Evolutionary conservation across 2,329 filamentous ascomycete genomes (phyloP).

Genomic region (Paramyrothecium roridum): DNA sequence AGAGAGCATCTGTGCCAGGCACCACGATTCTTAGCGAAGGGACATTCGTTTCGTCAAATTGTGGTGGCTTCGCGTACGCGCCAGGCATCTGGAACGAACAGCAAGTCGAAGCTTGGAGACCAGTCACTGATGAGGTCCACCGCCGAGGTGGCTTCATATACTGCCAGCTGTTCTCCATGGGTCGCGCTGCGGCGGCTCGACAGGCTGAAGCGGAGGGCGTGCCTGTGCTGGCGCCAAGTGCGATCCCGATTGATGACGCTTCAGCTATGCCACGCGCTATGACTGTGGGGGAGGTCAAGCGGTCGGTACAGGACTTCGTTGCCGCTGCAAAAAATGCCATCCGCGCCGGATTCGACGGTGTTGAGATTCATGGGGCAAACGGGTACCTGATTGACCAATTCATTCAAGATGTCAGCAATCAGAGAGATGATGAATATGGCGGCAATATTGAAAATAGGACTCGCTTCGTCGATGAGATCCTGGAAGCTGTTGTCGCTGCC

Average conservation of each 20-base stretch:
- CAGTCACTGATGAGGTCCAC: constrained; percentile 62
- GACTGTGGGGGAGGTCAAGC: constrained; percentile 61
- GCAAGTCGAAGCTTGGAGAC: constrained; percentile 58
- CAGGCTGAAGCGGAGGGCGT: constrained; percentile 21
- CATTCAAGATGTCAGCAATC: constrained; percentile 46
- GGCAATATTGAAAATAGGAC: constrained; percentile 50
- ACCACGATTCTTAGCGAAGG: constrained; percentile 41
- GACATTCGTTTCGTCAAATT: constrained; percentile 35
- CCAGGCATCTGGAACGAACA: constrained; percentile 57
- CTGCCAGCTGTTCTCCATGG: constrained; percentile 60
- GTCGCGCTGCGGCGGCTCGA: constrained; percentile 44
- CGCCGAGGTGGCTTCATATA: constrained; percentile 58
- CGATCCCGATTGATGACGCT: constrained; percentile 39
- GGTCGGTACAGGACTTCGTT: constrained; percentile 55
- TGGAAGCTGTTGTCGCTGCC: constrained; percentile 31
- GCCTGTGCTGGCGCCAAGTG: constrained; percentile 20
- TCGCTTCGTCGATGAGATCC: constrained; percentile 48
- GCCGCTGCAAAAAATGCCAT: constrained; percentile 52
- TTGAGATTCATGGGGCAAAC: constrained; percentile 59
- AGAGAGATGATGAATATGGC: constrained; percentile 48
- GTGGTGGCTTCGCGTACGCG: constrained; percentile 35
- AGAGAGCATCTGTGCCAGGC: constrained; percentile 38
- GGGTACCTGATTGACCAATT: constrained; percentile 64
- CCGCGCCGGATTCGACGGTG: constrained; percentile 64
- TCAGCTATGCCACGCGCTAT: constrained; percentile 56